A percentile compares a stretch with the other conserved stretches of the same genome.
Evolutionary conservation across 1,284 basidiomycete genomes (phyloP).

Genomic region (Pterula multifida): DNA sequence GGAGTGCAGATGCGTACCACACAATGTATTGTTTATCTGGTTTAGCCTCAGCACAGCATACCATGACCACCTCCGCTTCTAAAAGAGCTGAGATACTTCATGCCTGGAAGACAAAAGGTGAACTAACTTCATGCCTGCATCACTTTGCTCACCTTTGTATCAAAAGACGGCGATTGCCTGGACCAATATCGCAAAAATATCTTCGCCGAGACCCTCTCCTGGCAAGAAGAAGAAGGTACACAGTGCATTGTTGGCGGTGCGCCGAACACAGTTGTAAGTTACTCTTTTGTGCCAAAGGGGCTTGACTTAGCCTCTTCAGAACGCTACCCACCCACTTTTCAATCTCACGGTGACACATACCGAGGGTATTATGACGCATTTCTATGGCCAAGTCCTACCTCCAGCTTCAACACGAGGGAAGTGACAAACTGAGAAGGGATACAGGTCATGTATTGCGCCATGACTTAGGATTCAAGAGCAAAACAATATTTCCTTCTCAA

Average conservation of each 20-base stretch:
- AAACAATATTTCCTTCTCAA: too few relatives aligned
- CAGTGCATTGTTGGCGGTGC: conserved; percentile 53
- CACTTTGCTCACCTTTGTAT: too few relatives aligned
- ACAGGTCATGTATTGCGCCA: too few relatives aligned
- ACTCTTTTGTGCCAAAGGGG: neutral
- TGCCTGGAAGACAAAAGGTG: conserved; percentile 31
- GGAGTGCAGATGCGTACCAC: conserved; percentile 79
- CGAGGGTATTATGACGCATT: conserved; percentile 63
- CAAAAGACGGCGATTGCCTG: conserved; percentile 13
- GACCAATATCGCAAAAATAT: conserved; percentile 32
- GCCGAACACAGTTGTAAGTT: conserved; percentile 60
- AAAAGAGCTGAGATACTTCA: conserved; percentile 29
- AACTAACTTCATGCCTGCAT: too few relatives aligned
- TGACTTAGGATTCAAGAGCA: too few relatives aligned
- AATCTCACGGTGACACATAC: conserved; percentile 71
- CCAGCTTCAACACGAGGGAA: neutral
- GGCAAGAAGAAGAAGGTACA: conserved; percentile 64
- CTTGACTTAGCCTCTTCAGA: conserved; percentile 32
- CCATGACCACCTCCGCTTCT: conserved; percentile 37
- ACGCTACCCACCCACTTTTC: conserved; percentile 83
- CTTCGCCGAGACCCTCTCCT: conserved; percentile 54
- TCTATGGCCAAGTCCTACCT: conserved; percentile 55
- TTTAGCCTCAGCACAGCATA: conserved; percentile 80
- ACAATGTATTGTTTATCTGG: conserved; percentile 86
- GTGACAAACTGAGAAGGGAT: too few relatives aligned